Evolutionary conservation across 768 basidiomycete genomes (phyloP).

Genomic region (Crucibulum laeve): DNA sequence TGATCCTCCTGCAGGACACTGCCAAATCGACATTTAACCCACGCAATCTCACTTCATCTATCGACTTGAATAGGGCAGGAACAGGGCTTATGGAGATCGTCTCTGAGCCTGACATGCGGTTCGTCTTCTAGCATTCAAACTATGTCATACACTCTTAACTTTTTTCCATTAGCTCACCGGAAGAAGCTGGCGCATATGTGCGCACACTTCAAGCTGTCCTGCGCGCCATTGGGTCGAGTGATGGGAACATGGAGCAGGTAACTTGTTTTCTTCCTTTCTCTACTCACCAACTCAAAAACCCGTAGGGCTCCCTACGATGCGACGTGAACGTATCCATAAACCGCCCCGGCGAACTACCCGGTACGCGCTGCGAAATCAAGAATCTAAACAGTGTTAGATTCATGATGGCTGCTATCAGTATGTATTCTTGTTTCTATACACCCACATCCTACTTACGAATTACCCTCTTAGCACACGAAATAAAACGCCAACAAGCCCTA

Average conservation of each 20-base stretch:
- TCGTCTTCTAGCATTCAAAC: conserved; percentile 10
- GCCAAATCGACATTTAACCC: conserved; percentile 73
- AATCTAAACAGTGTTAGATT: conserved; percentile 91
- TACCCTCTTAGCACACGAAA: conserved; percentile 62
- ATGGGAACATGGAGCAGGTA: conserved; percentile 97
- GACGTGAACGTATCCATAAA: conserved; percentile 96
- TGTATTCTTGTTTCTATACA: conserved; percentile 13
- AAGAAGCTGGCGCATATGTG: conserved; percentile 89
- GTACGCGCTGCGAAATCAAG: conserved; percentile 94
- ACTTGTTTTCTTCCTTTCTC: conserved; percentile 7
- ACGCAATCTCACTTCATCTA: conserved; percentile 45
- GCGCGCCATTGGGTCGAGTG: conserved; percentile 80
- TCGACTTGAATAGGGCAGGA: conserved; percentile 92
- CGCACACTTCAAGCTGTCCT: conserved; percentile 76
- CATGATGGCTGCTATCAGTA: conserved; percentile 83
- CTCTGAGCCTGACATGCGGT: conserved; percentile 87
- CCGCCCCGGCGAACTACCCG: conserved; percentile 50
- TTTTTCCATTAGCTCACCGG: conserved; percentile 52
- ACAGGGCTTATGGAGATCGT: conserved; percentile 93
- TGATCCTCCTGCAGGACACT: conserved; percentile 59
- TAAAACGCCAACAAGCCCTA: conserved; percentile 69
- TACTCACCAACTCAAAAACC: neutral
- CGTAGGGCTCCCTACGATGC: conserved; percentile 87
- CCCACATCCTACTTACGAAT: conserved; percentile 1
- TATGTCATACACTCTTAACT: neutral